Evolutionary conservation across 1,139 yeast genomes (phyloP).

Genomic region (Lizanozyma gosingica): DNA sequence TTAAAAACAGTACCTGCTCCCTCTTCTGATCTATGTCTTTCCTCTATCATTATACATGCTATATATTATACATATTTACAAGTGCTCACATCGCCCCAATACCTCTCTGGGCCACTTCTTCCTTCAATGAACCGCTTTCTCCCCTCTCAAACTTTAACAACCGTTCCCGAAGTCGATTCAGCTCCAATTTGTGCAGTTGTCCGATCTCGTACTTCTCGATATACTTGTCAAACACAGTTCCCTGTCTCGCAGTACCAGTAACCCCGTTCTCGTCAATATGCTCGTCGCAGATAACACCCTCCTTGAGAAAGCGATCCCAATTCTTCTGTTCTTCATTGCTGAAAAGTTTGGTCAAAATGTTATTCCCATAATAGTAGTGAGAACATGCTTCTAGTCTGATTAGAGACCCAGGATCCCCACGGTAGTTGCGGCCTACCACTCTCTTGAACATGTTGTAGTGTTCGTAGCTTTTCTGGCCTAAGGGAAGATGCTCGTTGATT

Average conservation of each 20-base stretch:
- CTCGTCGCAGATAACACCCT: neutral
- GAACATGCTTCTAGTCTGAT: neutral
- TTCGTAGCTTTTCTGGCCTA: constrained; percentile 5
- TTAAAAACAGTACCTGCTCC: no score
- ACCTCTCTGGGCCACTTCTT: neutral
- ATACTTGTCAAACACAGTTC: neutral
- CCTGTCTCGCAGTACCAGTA: neutral
- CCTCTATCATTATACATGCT: neutral
- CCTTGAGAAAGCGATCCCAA: constrained; percentile 2
- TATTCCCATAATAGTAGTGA: neutral
- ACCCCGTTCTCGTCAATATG: neutral
- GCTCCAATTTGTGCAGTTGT: neutral
- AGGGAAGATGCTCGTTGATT: constrained; percentile 12
- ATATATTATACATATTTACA: neutral
- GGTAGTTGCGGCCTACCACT: constrained; percentile 10
- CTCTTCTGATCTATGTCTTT: no score
- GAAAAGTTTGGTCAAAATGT: no score
- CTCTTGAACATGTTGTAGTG: constrained; percentile 20
- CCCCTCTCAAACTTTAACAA: neutral
- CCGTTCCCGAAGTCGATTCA: neutral
- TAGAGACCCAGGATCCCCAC: neutral
- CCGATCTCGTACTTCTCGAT: neutral
- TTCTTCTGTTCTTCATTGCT: neutral
- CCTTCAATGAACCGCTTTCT: no score
- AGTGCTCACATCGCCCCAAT: no score